These are phyloP conservation scores for Fusarium fujikuroi DNA, from an alignment of 2,329 filamentous ascomycete genomes.

Conservation along the genomic window DNA sequence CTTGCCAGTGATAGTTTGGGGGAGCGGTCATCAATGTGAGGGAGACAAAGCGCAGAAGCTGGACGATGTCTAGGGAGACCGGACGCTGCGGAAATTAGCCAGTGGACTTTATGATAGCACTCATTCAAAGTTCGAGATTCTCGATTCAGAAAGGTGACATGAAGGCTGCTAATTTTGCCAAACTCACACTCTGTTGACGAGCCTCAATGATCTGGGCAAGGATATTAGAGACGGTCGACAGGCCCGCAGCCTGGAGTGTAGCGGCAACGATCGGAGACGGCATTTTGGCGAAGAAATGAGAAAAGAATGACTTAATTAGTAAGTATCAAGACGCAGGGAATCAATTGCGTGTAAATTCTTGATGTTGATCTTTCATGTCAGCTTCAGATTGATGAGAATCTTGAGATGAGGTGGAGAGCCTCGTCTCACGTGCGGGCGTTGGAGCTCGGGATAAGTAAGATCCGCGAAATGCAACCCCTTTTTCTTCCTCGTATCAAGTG, in stretches of 20 bases:
- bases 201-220: conserved; percentile 65
- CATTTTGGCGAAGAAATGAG: conserved; percentile 46
- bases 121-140: background rate
- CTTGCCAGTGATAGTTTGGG: conserved; percentile 69
- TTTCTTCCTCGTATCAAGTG: conserved; percentile 6
- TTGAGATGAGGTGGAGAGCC: conserved; percentile 21
- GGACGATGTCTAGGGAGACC: conserved; percentile 58
- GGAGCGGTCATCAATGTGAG: conserved; percentile 65
- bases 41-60: conserved; percentile 64
- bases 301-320: background rate
- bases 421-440: conserved; percentile 18
- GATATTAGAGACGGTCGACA: conserved; percentile 65
- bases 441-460: conserved; percentile 30
- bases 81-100: conserved; percentile 41
- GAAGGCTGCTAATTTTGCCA: background rate
- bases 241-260: conserved; percentile 62
- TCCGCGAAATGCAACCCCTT: conserved; percentile 16
- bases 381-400: conserved; percentile 12
- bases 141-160: accelerated
- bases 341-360: background rate
- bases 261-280: conserved; percentile 62
- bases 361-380: conserved; percentile 1
- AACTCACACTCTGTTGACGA: conserved; percentile 56
- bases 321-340: background rate
- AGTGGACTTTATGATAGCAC: background rate